Evolutionary conservation across 2,329 filamentous ascomycete genomes (phyloP), one percentile per base, ranked within the genome.

Genomic region (Tolypocladium ophioglossoides): DNA sequence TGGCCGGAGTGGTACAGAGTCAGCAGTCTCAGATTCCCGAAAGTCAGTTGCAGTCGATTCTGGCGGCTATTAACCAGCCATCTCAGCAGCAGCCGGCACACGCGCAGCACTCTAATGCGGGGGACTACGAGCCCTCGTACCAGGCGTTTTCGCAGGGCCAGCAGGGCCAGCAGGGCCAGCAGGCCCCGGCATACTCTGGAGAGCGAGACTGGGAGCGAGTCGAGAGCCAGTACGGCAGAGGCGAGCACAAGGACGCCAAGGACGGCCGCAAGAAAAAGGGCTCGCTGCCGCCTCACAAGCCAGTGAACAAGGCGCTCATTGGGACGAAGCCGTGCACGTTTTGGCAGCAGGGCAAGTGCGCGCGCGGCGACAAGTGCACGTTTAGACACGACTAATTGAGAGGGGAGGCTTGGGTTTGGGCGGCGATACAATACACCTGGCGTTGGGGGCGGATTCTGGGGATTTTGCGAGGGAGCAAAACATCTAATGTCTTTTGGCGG

Each of bases 351-450:
- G 86, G 86, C 16, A 84, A 84, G 64, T 89, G 86, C 69, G 82
- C 80, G 8, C 85, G 88, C 65, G 86, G 86, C 24, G 84, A 86
- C 38, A 83, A 83, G 62, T 89, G 86, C 71, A 89, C 86, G 2
- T 90, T 86, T 67, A 78, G 85, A 54, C 86, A 90, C 64, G 84
- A 87, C 51, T 72, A 54, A 24, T 22, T 50, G 44, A 10, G 18
- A 11, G n/a, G n/a, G 18, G 4, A 32, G 24, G 16, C 44, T 12
- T 4, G 24, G 44, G 8, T 9, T 1, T 20, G 27, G 9, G 44
- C 18, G 44, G 22, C 16, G 24, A 12, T 30, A 18, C 27, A 48
- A 14, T 4, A 47, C 24, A 18, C 44, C 2, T 48, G 44, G 44
- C 44, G 44, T 48, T 32, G 30, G 27, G 24, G 27, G 18, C 30